Conservation (phyloP, 352 stramenopile genomes). For the Phytopythium kandeliae region DNA sequence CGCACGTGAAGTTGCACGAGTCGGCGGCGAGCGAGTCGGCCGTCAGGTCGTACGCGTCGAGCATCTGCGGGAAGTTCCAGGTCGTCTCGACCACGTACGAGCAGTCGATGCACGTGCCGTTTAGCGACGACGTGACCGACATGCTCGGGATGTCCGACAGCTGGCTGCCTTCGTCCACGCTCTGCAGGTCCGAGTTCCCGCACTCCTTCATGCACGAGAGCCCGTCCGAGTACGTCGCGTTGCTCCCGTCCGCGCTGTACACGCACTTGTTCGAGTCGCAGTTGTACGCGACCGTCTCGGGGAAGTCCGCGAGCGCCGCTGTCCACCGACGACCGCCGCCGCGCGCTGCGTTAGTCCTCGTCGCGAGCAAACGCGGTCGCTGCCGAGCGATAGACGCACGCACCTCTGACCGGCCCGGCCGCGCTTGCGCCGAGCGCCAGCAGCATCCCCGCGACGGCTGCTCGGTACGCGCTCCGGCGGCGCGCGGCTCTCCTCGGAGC, state of each 20-base stretch:
- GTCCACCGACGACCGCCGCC: too few species aligned
- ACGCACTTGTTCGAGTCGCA: constrained; percentile 44
- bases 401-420: not conserved
- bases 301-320: constrained; percentile 25
- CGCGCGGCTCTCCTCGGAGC: not conserved
- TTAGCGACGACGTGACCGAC: constrained; percentile 38
- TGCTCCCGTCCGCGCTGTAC: constrained; percentile 26
- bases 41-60: constrained; percentile 58
- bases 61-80: constrained; percentile 73
- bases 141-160: constrained; percentile 49
- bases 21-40: constrained; percentile 21
- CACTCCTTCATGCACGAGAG: constrained; percentile 50
- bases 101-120: constrained; percentile 71
- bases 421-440: not conserved
- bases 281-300: constrained; percentile 30
- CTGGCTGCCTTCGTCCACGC: constrained; percentile 31
- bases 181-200: constrained; percentile 31
- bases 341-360: not conserved
- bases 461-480: not conserved
- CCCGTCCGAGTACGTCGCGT: constrained; percentile 30
- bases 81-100: constrained; percentile 41
- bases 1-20: constrained; percentile 41
- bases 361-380: not conserved
- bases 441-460: not conserved
- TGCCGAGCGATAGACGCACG: not conserved